phyloP scores from a whole-genome alignment of 2,329 filamentous ascomycete species.

The Paradendryphiella salina region DNA sequence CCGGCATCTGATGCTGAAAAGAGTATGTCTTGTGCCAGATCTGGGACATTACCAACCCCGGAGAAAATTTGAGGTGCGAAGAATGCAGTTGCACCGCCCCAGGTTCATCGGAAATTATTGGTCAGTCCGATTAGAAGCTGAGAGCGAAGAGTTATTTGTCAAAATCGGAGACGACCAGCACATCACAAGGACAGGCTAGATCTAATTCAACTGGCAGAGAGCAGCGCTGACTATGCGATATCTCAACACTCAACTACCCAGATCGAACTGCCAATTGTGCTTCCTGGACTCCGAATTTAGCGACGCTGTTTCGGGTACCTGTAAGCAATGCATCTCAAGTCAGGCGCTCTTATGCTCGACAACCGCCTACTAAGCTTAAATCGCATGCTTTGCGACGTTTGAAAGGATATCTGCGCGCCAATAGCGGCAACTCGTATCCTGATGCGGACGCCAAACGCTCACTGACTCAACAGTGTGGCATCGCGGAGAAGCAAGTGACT shows the following conservation, averaged over 20 bases:
- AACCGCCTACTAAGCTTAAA: slow-evolving; percentile 35
- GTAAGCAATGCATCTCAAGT: slow-evolving; percentile 15
- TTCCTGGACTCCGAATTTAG: slow-evolving; percentile 15
- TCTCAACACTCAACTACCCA: slow-evolving; percentile 22
- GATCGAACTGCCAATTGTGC: slow-evolving; percentile 15
- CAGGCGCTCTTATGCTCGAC: slow-evolving; percentile 36
- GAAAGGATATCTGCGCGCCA: slow-evolving; percentile 36
- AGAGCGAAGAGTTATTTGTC: not conserved
- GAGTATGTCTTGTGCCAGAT: slow-evolving; percentile 32
- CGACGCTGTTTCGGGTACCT: slow-evolving; percentile 18
- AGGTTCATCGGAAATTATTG: not conserved
- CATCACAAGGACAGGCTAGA: not conserved
- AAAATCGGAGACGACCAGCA: not conserved
- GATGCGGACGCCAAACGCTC: slow-evolving; percentile 33
- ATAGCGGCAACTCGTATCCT: slow-evolving; percentile 40
- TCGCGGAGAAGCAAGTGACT: slow-evolving; percentile 42
- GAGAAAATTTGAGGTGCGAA: slow-evolving; percentile 26
- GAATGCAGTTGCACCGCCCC: slow-evolving; percentile 21
- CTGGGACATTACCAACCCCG: slow-evolving; percentile 30
- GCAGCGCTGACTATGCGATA: slow-evolving; percentile 33
- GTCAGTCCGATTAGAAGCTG: not conserved
- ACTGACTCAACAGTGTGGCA: slow-evolving; percentile 37
- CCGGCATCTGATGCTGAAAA: slow-evolving; percentile 9
- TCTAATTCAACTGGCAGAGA: not conserved
- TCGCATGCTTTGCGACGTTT: slow-evolving; percentile 33